phyloP scores from a whole-genome alignment of 345 rosid genomes.

The Ceriops zippeliana region DNA sequence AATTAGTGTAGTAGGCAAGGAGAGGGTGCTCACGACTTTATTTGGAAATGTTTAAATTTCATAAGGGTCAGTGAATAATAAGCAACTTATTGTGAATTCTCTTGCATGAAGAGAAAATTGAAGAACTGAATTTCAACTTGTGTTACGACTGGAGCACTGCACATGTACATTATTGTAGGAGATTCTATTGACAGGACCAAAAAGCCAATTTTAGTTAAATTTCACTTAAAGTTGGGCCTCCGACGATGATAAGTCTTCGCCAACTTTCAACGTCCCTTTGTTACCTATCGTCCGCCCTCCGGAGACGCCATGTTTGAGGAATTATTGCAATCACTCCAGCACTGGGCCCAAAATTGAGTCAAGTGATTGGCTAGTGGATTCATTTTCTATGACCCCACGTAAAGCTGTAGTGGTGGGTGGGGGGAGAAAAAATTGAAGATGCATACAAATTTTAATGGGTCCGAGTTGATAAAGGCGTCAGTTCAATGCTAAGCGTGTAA shows the following conservation, averaged over 20 bases:
- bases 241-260: neutral
- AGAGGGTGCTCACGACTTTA: too few relatives aligned
- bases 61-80: too few relatives aligned
- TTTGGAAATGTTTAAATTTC: too few relatives aligned
- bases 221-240: neutral
- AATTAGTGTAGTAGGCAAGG: too few relatives aligned
- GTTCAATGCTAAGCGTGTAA: neutral
- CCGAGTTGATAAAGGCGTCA: neutral
- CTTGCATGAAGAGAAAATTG: too few relatives aligned
- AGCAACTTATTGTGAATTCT: too few relatives aligned
- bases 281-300: neutral
- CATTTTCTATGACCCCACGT: neutral
- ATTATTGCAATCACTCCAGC: slow-evolving; percentile 27
- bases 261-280: neutral
- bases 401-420: neutral
- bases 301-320: slow-evolving; percentile 7
- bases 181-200: too few relatives aligned
- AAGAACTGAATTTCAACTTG: too few relatives aligned
- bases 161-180: too few relatives aligned
- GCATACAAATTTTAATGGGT: neutral
- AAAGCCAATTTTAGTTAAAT: too few relatives aligned
- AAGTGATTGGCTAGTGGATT: slow-evolving; percentile 12
- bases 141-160: too few relatives aligned
- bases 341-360: slow-evolving; percentile 16
- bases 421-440: too few relatives aligned